phyloP scores from a whole-genome alignment of 139 green algal species.

The Chara braunii region DNA sequence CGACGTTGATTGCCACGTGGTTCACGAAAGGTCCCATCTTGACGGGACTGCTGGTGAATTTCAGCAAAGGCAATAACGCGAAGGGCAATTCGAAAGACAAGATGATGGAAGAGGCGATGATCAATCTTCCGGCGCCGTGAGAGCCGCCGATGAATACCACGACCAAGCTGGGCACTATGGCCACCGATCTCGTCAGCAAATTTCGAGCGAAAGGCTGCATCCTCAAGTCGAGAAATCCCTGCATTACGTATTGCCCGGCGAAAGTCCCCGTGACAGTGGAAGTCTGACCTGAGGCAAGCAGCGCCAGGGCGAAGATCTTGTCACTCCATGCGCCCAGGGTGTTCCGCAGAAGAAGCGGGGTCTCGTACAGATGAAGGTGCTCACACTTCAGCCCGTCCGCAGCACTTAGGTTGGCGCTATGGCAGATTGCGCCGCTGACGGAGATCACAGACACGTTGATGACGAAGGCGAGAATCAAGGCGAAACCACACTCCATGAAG shows the following conservation, averaged over 20 bases:
- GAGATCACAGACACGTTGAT: conserved; percentile 81
- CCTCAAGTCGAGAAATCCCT: conserved; percentile 49
- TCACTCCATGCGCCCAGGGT: conserved; percentile 4
- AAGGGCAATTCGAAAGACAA: conserved; percentile 47
- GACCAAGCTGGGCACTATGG: conserved; percentile 41
- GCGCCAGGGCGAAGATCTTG: conserved; percentile 38
- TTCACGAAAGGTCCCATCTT: conserved; percentile 36
- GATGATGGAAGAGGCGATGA: conserved; percentile 44
- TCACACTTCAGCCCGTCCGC: conserved; percentile 4
- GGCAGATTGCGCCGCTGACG: conserved; percentile 47
- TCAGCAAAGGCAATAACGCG: conserved; percentile 47
- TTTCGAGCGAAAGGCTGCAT: conserved; percentile 39
- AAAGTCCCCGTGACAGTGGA: conserved; percentile 74
- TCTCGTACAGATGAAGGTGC: conserved; percentile 23
- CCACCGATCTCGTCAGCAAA: conserved; percentile 44
- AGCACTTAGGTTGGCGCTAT: not conserved
- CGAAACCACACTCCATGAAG: conserved; percentile 62
- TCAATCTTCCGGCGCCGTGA: conserved; percentile 35
- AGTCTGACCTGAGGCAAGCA: conserved; percentile 55
- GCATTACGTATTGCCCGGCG: conserved; percentile 74
- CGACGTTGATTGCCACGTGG: conserved; percentile 4
- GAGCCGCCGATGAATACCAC: conserved; percentile 42
- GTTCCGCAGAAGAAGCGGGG: conserved; percentile 38
- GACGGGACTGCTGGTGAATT: conserved; percentile 40
- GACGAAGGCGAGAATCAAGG: conserved; percentile 58